Conservation (phyloP, 306 rosid species). For the Benincasa hispida region DNA sequence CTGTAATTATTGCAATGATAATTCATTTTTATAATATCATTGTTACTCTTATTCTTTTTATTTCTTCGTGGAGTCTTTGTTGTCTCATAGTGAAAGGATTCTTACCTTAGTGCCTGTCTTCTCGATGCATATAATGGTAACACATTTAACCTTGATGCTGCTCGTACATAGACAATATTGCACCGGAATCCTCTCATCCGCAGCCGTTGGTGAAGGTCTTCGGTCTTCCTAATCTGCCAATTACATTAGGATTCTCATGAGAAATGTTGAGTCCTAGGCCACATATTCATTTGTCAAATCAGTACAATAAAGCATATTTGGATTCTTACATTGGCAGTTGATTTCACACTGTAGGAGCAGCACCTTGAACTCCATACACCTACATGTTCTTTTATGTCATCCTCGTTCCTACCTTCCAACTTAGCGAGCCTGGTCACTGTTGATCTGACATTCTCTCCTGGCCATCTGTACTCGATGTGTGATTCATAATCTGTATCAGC, state of each 20-base stretch:
- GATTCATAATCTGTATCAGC: constrained; percentile 59
- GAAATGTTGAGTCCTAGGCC: background rate
- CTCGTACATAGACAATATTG: constrained; percentile 51
- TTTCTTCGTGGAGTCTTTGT: background rate
- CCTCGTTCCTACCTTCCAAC: constrained; percentile 38
- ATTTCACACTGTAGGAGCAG: constrained; percentile 39
- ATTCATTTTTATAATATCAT: background rate
- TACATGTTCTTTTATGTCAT: constrained; percentile 31
- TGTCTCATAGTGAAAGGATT: background rate
- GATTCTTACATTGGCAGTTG: constrained; percentile 4
- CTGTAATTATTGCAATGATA: background rate
- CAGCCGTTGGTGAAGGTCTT: constrained; percentile 52
- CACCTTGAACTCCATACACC: constrained; percentile 44
- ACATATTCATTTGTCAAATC: background rate
- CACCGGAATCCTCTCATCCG: constrained; percentile 82
- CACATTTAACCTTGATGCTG: constrained; percentile 50
- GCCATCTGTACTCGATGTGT: constrained; percentile 61
- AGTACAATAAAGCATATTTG: background rate
- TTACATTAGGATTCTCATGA: constrained; percentile 3
- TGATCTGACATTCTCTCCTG: constrained; percentile 59
- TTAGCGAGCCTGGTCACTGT: constrained; percentile 45
- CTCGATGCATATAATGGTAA: constrained; percentile 64
- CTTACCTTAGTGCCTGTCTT: constrained; percentile 65
- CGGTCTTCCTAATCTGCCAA: constrained; percentile 33
- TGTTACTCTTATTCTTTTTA: background rate